A percentile compares a stretch with the other conserved stretches of the same genome.
These are phyloP conservation scores for Metschnikowia rubicola DNA, from an alignment of 805 yeast genomes.

Conservation along the genomic window DNA sequence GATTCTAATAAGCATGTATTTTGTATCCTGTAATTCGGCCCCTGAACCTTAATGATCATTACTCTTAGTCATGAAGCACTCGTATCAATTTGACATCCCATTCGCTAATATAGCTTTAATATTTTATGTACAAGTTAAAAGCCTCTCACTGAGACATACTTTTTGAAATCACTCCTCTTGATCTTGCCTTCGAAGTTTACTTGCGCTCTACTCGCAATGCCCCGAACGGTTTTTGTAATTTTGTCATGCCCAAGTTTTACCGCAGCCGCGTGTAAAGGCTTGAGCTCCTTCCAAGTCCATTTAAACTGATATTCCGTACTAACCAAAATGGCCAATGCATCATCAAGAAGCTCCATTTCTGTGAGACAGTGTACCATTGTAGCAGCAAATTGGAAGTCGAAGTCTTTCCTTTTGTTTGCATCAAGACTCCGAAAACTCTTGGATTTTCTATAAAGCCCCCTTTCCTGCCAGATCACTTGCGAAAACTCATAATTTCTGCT, in stretches of 20 bases:
- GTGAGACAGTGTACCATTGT: constrained; percentile 63
- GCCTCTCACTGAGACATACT: constrained; percentile 31
- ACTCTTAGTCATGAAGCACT: too few species aligned
- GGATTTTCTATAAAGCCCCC: constrained; percentile 70
- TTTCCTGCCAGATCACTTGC: constrained; percentile 66
- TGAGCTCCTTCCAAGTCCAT: constrained; percentile 55
- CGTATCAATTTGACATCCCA: too few species aligned
- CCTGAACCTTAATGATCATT: too few species aligned
- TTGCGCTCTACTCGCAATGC: constrained; percentile 36
- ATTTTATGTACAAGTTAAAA: constrained; percentile 19
- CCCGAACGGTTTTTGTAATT: constrained; percentile 29
- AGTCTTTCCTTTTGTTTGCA: constrained; percentile 34
- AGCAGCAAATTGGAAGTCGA: constrained; percentile 69
- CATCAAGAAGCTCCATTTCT: constrained; percentile 52
- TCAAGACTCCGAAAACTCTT: constrained; percentile 42
- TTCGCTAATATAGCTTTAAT: too few species aligned
- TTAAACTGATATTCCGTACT: constrained; percentile 65
- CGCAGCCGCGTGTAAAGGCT: constrained; percentile 28
- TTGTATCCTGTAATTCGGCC: too few species aligned
- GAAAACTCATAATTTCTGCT: constrained; percentile 57
- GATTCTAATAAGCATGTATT: too few species aligned
- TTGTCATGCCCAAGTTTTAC: constrained; percentile 30
- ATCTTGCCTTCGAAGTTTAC: constrained; percentile 37
- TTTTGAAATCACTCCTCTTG: constrained; percentile 31
- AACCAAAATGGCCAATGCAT: constrained; percentile 65